Evolutionary conservation across 1,139 yeast species (phyloP).

Genomic region (Taiozyma sp.): DNA sequence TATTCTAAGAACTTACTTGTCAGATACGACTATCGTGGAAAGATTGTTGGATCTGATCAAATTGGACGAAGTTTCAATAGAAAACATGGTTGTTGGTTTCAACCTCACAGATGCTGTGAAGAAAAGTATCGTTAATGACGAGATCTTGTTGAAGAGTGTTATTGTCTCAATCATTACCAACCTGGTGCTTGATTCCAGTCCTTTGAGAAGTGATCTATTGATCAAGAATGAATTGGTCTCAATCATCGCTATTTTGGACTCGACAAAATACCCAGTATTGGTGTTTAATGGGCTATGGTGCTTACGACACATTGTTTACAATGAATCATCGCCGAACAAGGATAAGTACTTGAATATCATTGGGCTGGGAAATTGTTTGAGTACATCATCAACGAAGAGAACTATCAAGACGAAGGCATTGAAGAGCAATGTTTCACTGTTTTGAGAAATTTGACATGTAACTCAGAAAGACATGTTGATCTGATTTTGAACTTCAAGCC

Average conservation of each 20-base stretch:
- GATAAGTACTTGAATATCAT: slow-evolving; percentile 37
- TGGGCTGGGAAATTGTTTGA: slow-evolving; percentile 48
- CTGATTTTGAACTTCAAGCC: slow-evolving; percentile 32
- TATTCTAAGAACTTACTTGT: slow-evolving; percentile 63
- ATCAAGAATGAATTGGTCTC: slow-evolving; percentile 52
- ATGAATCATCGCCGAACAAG: slow-evolving; percentile 25
- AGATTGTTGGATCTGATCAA: slow-evolving; percentile 39
- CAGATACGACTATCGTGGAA: slow-evolving; percentile 50
- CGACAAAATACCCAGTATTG: slow-evolving; percentile 29
- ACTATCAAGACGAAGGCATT: slow-evolving; percentile 40
- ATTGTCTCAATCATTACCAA: slow-evolving; percentile 72
- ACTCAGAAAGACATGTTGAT: slow-evolving; percentile 50
- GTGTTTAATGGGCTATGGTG: slow-evolving; percentile 51
- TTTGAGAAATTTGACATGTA: slow-evolving; percentile 70
- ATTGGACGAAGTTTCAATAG: slow-evolving; percentile 25
- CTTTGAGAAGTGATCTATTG: slow-evolving; percentile 55
- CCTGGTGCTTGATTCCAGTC: slow-evolving; percentile 75
- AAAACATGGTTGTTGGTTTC: neutral
- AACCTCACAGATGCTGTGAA: slow-evolving; percentile 9
- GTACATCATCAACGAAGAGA: slow-evolving; percentile 38
- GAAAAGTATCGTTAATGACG: slow-evolving; percentile 27
- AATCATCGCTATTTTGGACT: slow-evolving; percentile 36
- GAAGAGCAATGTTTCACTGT: slow-evolving; percentile 69
- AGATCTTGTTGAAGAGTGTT: slow-evolving; percentile 46
- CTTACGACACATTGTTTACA: slow-evolving; percentile 49